phyloP scores from a whole-genome alignment of 192 early-diverging fungal species.

The Chytriomyces sp. region DNA sequence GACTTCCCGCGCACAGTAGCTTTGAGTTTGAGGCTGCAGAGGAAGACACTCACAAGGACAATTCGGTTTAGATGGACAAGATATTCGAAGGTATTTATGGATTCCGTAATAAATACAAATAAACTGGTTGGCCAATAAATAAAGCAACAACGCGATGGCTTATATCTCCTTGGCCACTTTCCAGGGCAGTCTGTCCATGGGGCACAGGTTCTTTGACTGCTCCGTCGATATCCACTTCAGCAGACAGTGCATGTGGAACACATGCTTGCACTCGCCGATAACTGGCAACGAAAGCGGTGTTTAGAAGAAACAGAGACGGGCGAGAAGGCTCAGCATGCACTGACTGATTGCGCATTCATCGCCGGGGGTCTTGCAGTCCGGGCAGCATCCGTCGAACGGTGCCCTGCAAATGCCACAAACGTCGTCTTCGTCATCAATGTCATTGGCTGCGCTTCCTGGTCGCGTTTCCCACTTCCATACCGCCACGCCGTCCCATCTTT shows the following conservation, averaged over 20 bases:
- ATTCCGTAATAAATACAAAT: too few species aligned
- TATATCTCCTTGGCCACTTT: constrained; percentile 21
- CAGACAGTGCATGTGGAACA: constrained; percentile 91
- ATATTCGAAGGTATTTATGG: too few species aligned
- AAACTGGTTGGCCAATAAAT: too few species aligned
- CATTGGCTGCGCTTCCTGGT: background rate
- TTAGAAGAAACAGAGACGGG: background rate
- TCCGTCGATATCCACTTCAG: constrained; percentile 56
- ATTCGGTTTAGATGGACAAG: too few species aligned
- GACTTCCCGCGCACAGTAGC: too few species aligned
- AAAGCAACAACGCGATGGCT: too few species aligned
- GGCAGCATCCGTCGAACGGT: constrained; percentile 86
- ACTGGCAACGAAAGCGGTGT: constrained; percentile 48
- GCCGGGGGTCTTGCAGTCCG: constrained; percentile 69
- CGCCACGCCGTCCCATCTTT: constrained; percentile 79
- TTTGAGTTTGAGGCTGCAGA: too few species aligned
- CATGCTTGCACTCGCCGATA: constrained; percentile 90
- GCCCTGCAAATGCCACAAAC: constrained; percentile 91
- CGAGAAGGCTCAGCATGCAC: background rate
- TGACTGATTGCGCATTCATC: constrained; percentile 47
- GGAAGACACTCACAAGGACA: too few species aligned
- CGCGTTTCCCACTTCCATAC: constrained; percentile 87
- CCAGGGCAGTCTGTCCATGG: constrained; percentile 87
- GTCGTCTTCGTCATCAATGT: constrained; percentile 79
- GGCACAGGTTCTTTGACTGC: constrained; percentile 76